Percentiles rank a stretch among this genome's conserved stretches.
phyloP scores from a whole-genome alignment of 140 eudicot species.

The Anethum foeniculum region DNA sequence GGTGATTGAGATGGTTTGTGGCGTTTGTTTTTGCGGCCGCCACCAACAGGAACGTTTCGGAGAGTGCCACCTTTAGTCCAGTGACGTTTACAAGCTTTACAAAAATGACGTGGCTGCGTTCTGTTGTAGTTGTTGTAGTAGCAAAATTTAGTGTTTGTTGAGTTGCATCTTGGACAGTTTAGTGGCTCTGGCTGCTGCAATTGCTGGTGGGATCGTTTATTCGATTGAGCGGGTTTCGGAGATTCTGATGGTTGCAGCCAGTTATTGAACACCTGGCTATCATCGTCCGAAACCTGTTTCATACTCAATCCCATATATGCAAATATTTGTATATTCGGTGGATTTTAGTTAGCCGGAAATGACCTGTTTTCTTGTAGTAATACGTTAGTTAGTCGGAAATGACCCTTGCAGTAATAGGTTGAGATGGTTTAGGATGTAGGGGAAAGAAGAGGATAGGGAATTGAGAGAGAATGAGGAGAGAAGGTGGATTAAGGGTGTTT shows the following conservation, averaged over 20 bases:
- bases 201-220: conserved; percentile 30
- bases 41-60: conserved; percentile 89
- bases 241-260: conserved; percentile 31
- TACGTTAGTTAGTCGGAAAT: too few relatives aligned
- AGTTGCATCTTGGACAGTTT: conserved; percentile 75
- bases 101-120: conserved; percentile 75
- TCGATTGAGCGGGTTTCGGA: conserved; percentile 32
- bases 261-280: conserved; percentile 17
- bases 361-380: not conserved
- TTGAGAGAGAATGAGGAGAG: conserved; percentile 4
- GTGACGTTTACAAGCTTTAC: conserved; percentile 83
- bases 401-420: not conserved
- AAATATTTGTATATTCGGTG: not conserved
- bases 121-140: conserved; percentile 92
- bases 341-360: too few relatives aligned
- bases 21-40: conserved; percentile 85
- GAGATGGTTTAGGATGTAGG: conserved; percentile 9
- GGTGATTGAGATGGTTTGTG: conserved; percentile 20
- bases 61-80: conserved; percentile 98
- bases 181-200: conserved; percentile 36
- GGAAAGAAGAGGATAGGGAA: conserved; percentile 16
- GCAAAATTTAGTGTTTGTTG: conserved; percentile 77
- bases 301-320: conserved; percentile 47
- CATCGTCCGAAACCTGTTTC: conserved; percentile 52
- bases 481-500: conserved; percentile 9